These are phyloP conservation scores for Achaetomiella virescens DNA, from an alignment of 495 filamentous ascomycete species.

Conservation along the genomic window DNA sequence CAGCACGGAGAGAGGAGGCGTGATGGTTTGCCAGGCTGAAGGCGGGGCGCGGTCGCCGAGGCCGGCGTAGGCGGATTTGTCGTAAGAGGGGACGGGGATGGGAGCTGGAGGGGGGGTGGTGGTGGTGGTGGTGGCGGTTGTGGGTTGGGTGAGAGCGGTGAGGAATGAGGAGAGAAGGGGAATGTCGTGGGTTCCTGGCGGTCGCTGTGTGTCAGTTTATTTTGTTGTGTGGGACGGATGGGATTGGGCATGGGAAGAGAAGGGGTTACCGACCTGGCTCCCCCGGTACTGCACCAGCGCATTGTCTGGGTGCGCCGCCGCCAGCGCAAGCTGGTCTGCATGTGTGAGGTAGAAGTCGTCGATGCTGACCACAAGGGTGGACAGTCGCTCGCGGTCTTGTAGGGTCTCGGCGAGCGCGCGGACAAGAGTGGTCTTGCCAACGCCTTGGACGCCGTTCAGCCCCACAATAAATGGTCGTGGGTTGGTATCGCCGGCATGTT, in stretches of 20 bases:
- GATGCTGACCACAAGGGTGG: conserved; percentile 74
- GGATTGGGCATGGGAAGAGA: not conserved
- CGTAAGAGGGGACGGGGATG: conserved; percentile 68
- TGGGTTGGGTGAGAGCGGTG: conserved; percentile 50
- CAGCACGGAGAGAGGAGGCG: conserved; percentile 49
- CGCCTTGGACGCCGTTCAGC: conserved; percentile 70
- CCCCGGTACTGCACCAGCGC: conserved; percentile 75
- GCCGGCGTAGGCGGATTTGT: conserved; percentile 73
- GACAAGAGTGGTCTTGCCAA: conserved; percentile 86
- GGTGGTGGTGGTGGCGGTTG: too few species aligned
- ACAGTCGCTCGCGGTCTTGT: conserved; percentile 56
- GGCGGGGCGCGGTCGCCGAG: conserved; percentile 68
- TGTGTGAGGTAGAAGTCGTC: conserved; percentile 87
- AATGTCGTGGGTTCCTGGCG: conserved; percentile 73
- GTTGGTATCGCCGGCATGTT: conserved; percentile 22
- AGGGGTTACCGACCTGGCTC: conserved; percentile 57
- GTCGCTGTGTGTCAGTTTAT: not conserved
- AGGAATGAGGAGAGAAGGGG: conserved; percentile 58
- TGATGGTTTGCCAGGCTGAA: conserved; percentile 38
- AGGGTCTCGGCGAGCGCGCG: conserved; percentile 62
- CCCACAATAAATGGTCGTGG: conserved; percentile 52
- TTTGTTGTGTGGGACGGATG: not conserved
- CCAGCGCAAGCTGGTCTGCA: conserved; percentile 63
- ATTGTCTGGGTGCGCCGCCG: conserved; percentile 59
- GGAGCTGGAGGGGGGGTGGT: conserved; percentile 44